A percentile compares a stretch with the other conserved stretches of the same genome.
phyloP scores from a whole-genome alignment of 2,329 filamentous ascomycete genomes.

The Xylariaceae sp. region DNA sequence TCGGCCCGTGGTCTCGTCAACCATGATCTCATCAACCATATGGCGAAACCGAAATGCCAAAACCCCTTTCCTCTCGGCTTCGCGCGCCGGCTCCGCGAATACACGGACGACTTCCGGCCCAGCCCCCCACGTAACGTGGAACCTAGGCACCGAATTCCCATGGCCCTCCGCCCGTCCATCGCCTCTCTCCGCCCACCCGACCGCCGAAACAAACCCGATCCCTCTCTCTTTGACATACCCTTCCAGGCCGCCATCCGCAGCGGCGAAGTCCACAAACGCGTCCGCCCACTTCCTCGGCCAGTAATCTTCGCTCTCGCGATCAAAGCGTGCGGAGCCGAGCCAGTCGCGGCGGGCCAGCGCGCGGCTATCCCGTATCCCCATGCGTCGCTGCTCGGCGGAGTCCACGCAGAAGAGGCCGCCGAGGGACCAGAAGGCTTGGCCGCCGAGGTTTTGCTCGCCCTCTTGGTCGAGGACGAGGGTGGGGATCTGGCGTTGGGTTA shows the following conservation, averaged over 20 bases:
- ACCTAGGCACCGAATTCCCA: slow-evolving; percentile 58
- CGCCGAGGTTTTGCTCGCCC: slow-evolving; percentile 50
- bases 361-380: slow-evolving; percentile 53
- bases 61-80: slow-evolving; percentile 47
- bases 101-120: slow-evolving; percentile 55
- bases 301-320: slow-evolving; percentile 49
- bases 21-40: slow-evolving; percentile 50
- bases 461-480: slow-evolving; percentile 54
- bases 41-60: slow-evolving; percentile 53
- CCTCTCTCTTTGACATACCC: slow-evolving; percentile 49
- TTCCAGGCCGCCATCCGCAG: slow-evolving; percentile 48
- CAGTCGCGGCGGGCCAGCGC: slow-evolving; percentile 55
- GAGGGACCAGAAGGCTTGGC: slow-evolving; percentile 60
- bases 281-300: slow-evolving; percentile 59
- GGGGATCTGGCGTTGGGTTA: slow-evolving; percentile 45
- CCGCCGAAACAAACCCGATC: slow-evolving; percentile 47
- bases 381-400: slow-evolving; percentile 49
- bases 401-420: slow-evolving; percentile 57
- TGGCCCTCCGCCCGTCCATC: slow-evolving; percentile 51
- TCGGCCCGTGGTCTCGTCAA: slow-evolving; percentile 45
- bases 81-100: slow-evolving; percentile 51
- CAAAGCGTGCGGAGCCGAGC: slow-evolving; percentile 52
- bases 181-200: slow-evolving; percentile 58
- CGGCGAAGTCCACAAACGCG: slow-evolving; percentile 57
- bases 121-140: slow-evolving; percentile 57